Base-by-base conservation (phyloP, 495 filamentous ascomycete species). In the Podospora australis region DNA sequence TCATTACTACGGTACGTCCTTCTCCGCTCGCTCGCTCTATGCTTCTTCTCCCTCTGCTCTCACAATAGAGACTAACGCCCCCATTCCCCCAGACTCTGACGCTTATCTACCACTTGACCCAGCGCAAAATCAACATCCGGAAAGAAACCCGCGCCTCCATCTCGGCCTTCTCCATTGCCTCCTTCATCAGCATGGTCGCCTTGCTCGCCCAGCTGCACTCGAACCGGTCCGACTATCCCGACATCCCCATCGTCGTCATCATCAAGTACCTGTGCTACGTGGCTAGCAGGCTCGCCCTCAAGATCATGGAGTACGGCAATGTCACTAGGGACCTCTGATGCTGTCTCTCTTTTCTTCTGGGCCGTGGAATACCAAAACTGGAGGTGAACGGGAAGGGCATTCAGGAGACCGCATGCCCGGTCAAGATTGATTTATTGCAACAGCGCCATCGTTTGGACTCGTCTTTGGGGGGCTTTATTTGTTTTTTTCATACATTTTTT, bases 61-160 rank as follows among this genome's bases (percentile, higher is more conserved):
- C n/a, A 25, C 25, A n/a, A 39, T 39, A 16, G 35, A 46, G 45
- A 46, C 43, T 46, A 21, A 22, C 21, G 6, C 16, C 21, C 13
- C 19, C 32, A 6, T 3, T 30, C n/a, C n/a, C n/a, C 24, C 46
- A 90, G 86, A 81, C 82, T 20, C 66, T 91, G 38, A 91, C 87
- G 2, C 77, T 84, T 46, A 71, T 86, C 40, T 92, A 95, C 69
- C 85, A 90, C 62, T 70, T 86, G 43, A 88, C 86, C 9, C 83
- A 90, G 60, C 83, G 87, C 52, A 86, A 84, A 57, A 81, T 88
- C 56, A 88, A 77, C 52, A 89, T 90, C 58, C 83, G 82, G 56
- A 86, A 86, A 55, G 86, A 90, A 70, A 89, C 84, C 4, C 78
- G 80, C 45, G 82, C 84, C 16, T 87, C 85, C n/a, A 75, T 88